Evolutionary conservation across 2,329 filamentous ascomycete species (phyloP).

Genomic region (Botrytis tulipae): DNA sequence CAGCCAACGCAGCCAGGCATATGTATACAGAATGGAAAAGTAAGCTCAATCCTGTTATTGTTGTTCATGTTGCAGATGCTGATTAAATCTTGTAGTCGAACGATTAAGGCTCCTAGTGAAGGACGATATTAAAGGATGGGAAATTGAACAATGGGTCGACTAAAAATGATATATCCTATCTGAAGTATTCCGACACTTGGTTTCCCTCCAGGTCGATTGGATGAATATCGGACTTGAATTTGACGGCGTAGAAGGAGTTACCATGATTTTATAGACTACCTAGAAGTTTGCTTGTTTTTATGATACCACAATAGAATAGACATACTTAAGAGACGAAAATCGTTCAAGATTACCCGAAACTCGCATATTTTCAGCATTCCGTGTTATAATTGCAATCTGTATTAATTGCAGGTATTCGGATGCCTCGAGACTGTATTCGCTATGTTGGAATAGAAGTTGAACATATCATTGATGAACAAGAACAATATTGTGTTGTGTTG

Average conservation of each 20-base stretch:
- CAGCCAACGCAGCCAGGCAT: constrained; percentile 61
- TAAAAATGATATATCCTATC: constrained; percentile 19
- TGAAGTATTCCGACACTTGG: not conserved
- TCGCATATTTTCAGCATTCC: not conserved
- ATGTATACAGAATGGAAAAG: constrained; percentile 64
- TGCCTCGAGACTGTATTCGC: not conserved
- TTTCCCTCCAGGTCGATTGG: not conserved
- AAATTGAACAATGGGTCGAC: constrained; percentile 57
- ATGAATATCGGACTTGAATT: not conserved
- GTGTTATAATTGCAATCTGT: not conserved
- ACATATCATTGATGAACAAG: not conserved
- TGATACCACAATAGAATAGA: constrained; percentile 20
- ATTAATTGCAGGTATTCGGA: not conserved
- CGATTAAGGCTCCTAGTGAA: constrained; percentile 66
- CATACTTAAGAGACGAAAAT: constrained; percentile 6
- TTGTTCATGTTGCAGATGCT: not conserved
- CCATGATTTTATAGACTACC: constrained; percentile 10
- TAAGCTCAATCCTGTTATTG: not conserved
- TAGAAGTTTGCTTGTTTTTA: constrained; percentile 11
- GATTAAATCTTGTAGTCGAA: constrained; percentile 46
- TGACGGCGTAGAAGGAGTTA: constrained; percentile 6
- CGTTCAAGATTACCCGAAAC: not conserved
- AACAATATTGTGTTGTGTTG: not conserved
- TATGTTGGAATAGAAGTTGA: not conserved
- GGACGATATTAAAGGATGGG: constrained; percentile 63